Evolutionary conservation across 164 flowering plant genomes (phyloP), one percentile per base, ranked within the genome.

Genomic region (Stephania yunnanensis): DNA sequence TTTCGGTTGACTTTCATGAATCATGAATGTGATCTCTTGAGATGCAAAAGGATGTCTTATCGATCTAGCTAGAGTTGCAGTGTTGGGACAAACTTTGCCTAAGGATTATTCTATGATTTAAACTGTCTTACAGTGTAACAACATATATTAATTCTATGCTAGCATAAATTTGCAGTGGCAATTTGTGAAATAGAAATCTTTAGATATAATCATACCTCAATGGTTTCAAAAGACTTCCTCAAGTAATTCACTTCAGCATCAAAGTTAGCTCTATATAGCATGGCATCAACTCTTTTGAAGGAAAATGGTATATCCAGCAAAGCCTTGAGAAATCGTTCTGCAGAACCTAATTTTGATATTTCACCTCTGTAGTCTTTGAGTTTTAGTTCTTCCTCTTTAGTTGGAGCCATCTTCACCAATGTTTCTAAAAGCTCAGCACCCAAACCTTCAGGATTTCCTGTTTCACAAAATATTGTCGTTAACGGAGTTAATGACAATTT

Each of bases 381-480:
- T 82, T 90, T 94, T 75, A 91, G 83, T 82, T 93, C 99, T 88
- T 96, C 99, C 82, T 96, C 98, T 81, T 91, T 92, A 52, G 98
- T 96, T 73, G 99, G 99, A 74, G 97, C 97, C 99, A 95, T 95
- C 91, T 92, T 95, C 63, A 92, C 94, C 81, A 95, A 78, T 65
- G 92, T 92, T 82, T 95, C 99, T 82, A 93, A 84, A 70, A 93
- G 94, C 82, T 95, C 98, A 55, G 89, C 82, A 46, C 97, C 97
- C 74, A 95, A 85, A 66, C 89, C 91, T 73, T 92, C 98, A 52
- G 88, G 89, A 77, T 87, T 92, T 71, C 98, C 96, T 93, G 87
- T 82, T 71, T 25, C 79, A 81, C 19, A 19, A 68, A 46, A 25
- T 17, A 30, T 50, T 52, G 42, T 36, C 25, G 22, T 67, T 29